Evolutionary conservation across 1,284 basidiomycete genomes (phyloP).

Genomic region (Puccinia hordei): DNA sequence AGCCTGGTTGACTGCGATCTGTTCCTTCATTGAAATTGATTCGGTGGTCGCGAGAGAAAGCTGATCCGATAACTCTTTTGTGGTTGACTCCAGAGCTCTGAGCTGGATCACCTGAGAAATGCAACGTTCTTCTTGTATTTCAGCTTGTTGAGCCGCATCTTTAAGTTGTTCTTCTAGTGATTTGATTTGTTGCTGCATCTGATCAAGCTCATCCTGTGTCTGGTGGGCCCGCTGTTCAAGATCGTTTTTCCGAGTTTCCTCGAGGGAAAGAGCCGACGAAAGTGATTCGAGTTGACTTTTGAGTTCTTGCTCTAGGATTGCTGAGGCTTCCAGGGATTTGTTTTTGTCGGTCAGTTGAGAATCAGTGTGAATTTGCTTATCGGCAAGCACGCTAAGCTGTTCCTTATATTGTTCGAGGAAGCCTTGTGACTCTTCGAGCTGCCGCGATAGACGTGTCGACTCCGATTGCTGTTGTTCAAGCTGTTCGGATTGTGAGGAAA

Average conservation of each 20-base stretch:
- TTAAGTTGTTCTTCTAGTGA: constrained; percentile 14
- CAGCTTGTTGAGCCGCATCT: background rate
- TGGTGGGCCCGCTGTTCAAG: background rate
- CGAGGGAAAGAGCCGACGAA: constrained; percentile 7
- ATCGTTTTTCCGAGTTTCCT: constrained; percentile 20
- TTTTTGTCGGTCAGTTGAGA: constrained; percentile 20
- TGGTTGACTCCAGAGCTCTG: constrained; percentile 8
- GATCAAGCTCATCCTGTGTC: background rate
- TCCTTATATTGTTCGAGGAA: constrained; percentile 25
- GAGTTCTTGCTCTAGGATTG: constrained; percentile 8
- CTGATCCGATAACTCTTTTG: constrained; percentile 1
- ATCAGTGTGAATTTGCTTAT: constrained; percentile 8
- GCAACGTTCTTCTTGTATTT: constrained; percentile 7
- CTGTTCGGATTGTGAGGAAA: constrained; percentile 24
- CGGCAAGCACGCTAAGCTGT: constrained; percentile 2
- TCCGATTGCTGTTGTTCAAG: constrained; percentile 31
- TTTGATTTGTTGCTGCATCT: constrained; percentile 16
- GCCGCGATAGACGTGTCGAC: background rate
- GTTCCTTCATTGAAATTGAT: constrained; percentile 2
- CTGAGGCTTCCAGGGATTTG: constrained; percentile 6
- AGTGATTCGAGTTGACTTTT: constrained; percentile 29
- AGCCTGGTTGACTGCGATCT: background rate
- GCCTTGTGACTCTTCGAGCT: constrained; percentile 22
- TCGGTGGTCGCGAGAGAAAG: constrained; percentile 14
- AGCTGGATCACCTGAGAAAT: background rate